Evolutionary conservation across 1,284 basidiomycete species (phyloP).

Genomic region (Ganoderma resinaceum): DNA sequence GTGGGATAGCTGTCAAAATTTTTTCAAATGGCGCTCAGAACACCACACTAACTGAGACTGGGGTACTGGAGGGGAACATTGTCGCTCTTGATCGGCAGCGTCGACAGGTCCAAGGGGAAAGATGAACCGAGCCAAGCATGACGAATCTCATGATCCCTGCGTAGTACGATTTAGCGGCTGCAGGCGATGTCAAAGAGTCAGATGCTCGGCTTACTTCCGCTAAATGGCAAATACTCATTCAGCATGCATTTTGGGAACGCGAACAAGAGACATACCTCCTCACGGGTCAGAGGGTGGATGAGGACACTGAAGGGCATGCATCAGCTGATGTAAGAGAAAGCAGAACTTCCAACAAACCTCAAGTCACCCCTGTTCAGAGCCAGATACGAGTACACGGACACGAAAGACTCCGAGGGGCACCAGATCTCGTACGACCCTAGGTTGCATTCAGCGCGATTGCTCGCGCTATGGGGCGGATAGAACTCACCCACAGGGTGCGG

Average conservation of each 20-base stretch:
- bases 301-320: conserved; percentile 53
- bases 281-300: conserved; percentile 73
- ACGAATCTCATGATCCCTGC: conserved; percentile 69
- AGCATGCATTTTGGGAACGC: conserved; percentile 3
- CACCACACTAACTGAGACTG: conserved; percentile 61
- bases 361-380: conserved; percentile 68
- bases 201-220: conserved; percentile 17
- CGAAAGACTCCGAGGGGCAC: conserved; percentile 75
- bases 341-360: conserved; percentile 51
- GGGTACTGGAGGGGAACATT: conserved; percentile 74
- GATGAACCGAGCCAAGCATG: conserved; percentile 76
- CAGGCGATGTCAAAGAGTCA: neutral
- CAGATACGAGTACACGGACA: conserved; percentile 75
- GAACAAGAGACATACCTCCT: conserved; percentile 54
- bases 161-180: neutral
- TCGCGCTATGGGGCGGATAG: neutral
- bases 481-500: conserved; percentile 77
- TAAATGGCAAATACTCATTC: neutral
- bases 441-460: neutral
- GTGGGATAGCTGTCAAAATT: neutral
- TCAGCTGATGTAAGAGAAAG: neutral
- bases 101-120: conserved; percentile 67
- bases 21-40: neutral
- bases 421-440: conserved; percentile 83
- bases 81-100: conserved; percentile 55